Percentiles rank a stretch among this genome's conserved stretches.
Conservation (phyloP, 2,329 filamentous ascomycete genomes). For the Aspergillus neoniger region DNA sequence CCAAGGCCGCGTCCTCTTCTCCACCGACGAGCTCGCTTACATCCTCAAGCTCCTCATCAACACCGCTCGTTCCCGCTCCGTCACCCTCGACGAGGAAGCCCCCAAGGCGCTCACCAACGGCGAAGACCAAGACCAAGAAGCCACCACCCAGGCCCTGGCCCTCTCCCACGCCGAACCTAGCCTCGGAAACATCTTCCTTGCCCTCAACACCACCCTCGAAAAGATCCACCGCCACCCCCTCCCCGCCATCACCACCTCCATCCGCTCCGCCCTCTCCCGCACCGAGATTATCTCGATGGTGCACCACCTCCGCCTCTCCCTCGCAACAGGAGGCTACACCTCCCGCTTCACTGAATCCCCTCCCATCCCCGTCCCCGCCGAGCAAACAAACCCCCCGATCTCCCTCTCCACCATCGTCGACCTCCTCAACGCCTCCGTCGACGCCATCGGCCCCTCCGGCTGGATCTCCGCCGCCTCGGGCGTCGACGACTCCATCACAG, state of each 20-base stretch:
- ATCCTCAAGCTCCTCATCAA: slow-evolving; percentile 43
- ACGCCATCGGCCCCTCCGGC: slow-evolving; percentile 51
- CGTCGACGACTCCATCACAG: slow-evolving; percentile 31
- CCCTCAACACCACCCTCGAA: slow-evolving; percentile 40
- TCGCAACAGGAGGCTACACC: slow-evolving; percentile 46
- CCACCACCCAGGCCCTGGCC: slow-evolving; percentile 20
- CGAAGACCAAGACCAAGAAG: slow-evolving; percentile 18
- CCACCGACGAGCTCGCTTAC: slow-evolving; percentile 43
- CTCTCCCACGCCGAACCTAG: slow-evolving; percentile 17
- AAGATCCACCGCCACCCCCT: slow-evolving; percentile 40
- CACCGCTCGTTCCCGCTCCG: slow-evolving; percentile 39
- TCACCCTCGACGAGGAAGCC: slow-evolving; percentile 35
- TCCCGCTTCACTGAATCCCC: slow-evolving; percentile 45
- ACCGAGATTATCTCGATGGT: slow-evolving; percentile 43
- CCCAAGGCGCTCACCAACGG: slow-evolving; percentile 34
- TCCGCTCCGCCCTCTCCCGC: slow-evolving; percentile 42
- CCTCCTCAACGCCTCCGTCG: slow-evolving; percentile 48
- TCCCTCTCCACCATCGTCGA: slow-evolving; percentile 43
- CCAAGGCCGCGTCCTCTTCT: slow-evolving; percentile 36
- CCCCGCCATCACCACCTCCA: slow-evolving; percentile 32
- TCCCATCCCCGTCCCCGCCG: slow-evolving; percentile 37
- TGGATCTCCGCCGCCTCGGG: slow-evolving; percentile 47
- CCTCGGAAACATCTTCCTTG: slow-evolving; percentile 40
- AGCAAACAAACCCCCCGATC: slow-evolving; percentile 40
- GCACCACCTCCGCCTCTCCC: slow-evolving; percentile 46